phyloP scores from a whole-genome alignment of 2,329 filamentous ascomycete species.

The Chaetomiaceae sp. region DNA sequence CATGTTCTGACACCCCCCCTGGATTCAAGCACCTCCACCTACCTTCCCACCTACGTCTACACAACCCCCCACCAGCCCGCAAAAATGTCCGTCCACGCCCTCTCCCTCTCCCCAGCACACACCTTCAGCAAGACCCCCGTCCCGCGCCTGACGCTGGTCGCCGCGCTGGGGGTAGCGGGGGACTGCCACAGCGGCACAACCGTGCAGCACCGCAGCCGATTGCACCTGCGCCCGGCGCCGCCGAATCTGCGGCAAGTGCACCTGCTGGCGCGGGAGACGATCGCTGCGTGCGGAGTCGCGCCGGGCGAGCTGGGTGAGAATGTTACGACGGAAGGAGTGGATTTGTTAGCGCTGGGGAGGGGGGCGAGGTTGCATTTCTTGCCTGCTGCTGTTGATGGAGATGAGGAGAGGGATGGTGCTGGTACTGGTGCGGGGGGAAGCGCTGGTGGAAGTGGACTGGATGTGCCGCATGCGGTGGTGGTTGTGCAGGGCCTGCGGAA shows the following conservation, averaged over 20 bases:
- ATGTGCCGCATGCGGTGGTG: background rate
- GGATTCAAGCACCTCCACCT: too few relatives aligned
- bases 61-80: too few relatives aligned
- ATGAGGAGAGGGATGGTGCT: background rate
- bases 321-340: conserved; percentile 1
- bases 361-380: conserved; percentile 4
- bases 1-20: too few relatives aligned
- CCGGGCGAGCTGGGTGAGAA: conserved; percentile 3
- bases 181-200: conserved; percentile 2
- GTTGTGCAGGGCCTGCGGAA: conserved; percentile 2
- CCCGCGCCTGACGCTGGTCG: background rate
- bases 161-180: background rate
- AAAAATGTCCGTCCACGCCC: conserved; percentile 2
- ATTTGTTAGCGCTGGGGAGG: background rate
- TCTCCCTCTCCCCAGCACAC: background rate
- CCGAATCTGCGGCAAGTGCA: conserved; percentile 7
- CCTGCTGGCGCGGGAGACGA: conserved; percentile 2
- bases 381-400: background rate
- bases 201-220: conserved; percentile 4
- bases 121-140: background rate
- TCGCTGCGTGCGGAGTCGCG: background rate
- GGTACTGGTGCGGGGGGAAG: background rate
- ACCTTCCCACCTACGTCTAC: too few relatives aligned
- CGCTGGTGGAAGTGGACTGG: background rate
- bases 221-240: background rate